Percentiles rank a stretch among this genome's conserved stretches.
Evolutionary conservation across 2,329 filamentous ascomycete species (phyloP).

Genomic region (Verticillium tricorpus): DNA sequence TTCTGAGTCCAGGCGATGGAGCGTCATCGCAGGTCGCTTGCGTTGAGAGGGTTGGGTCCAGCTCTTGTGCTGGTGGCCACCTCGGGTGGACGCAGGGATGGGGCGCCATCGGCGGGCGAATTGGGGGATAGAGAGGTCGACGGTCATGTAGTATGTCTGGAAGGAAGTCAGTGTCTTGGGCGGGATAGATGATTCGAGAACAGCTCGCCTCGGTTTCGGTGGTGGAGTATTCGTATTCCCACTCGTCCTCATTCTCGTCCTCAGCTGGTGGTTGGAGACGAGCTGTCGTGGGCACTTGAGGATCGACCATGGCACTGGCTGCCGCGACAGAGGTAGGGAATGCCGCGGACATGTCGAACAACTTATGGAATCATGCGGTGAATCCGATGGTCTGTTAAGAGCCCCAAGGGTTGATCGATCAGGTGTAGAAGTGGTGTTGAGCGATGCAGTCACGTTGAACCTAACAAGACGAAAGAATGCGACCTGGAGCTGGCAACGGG

Average conservation of each 20-base stretch:
- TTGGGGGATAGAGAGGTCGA: conserved; percentile 59
- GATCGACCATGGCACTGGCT: conserved; percentile 1
- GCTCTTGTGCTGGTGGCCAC: conserved; percentile 42
- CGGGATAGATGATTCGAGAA: not conserved
- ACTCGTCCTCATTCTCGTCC: conserved; percentile 53
- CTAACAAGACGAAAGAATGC: too few relatives aligned
- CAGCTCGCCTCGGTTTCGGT: conserved; percentile 57
- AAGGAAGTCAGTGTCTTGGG: not conserved
- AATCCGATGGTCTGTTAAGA: not conserved
- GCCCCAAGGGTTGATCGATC: not conserved
- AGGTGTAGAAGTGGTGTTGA: too few relatives aligned
- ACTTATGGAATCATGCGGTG: not conserved
- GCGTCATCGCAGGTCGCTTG: conserved; percentile 11
- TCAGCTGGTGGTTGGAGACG: conserved; percentile 6
- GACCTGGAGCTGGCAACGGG: too few relatives aligned
- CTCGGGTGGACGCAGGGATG: conserved; percentile 24
- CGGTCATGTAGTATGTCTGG: conserved; percentile 59
- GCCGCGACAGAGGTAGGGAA: conserved; percentile 2
- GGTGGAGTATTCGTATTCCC: conserved; percentile 63
- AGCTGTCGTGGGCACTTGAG: conserved; percentile 6
- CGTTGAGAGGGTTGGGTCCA: conserved; percentile 27
- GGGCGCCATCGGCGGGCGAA: conserved; percentile 36
- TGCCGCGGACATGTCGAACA: not conserved
- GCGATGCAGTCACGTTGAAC: not conserved
- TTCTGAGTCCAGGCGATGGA: conserved; percentile 14